Evolutionary conservation across 371 early-diverging fungal genomes (phyloP), one percentile per base, ranked within the genome.

Genomic region (Cokeromyces recurvatus): DNA sequence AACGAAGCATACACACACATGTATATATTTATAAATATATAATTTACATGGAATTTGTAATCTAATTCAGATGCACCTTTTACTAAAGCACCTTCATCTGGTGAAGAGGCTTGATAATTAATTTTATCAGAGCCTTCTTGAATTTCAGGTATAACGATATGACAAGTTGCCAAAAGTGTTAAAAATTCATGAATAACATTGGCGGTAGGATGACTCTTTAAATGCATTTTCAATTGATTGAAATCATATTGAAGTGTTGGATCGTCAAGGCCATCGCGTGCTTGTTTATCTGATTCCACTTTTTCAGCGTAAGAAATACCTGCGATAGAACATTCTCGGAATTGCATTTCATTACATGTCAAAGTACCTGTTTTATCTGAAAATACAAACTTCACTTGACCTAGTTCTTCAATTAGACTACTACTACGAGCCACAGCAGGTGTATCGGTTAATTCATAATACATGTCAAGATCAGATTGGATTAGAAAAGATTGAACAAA

Each of bases 261-360:
- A 48, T 74, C 74, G 38, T 79, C 79, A 29, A 65, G 66, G 21
- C 84, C 86, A 22, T 86, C 82, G n/a, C 79, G 65, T 7, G 87
- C 87, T 52, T 82, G 82, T 51, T 86, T 87, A 32, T 82, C 74
- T 1, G 87, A 80, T 51, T 90, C 90, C 0, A 89, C 84, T 2
- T 75, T 69, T 38, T 90, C 88, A 0, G 89, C 69, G 67, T 89
- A 92, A 14, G 82, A 81, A 27, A 84, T 53, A 34, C 92, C 91
- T 14, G 79, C 88, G 43, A 92, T 86, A 2, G 86, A 85, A 43
- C 84, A 87, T 59, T 90, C 80, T 27, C 89, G 89, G 64, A 96
- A 93, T 54, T 89, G 87, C 98, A 98, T 98, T 52, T 90, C 84
- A 64, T 98, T 98, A 58, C 92, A 89, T 0, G 98, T 98, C 46